These are phyloP conservation scores for Saccharum officinarum DNA, from an alignment of 176 grass and related monocot genomes.

Conservation along the genomic window DNA sequence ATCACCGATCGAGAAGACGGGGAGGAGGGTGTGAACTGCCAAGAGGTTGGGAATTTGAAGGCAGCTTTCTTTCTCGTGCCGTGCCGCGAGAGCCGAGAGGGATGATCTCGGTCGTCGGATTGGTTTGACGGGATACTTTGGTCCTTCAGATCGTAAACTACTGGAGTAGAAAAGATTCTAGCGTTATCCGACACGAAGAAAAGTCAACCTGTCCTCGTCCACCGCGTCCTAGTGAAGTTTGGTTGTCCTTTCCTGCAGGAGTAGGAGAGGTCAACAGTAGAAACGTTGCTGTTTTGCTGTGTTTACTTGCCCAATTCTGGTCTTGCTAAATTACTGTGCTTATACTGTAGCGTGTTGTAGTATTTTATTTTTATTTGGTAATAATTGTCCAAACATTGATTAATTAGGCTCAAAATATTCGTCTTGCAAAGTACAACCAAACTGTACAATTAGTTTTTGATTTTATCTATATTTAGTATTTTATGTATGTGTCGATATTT, in stretches of 20 bases:
- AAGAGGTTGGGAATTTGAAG: neutral
- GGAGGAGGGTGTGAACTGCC: neutral
- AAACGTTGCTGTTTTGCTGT: neutral
- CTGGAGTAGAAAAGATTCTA: neutral
- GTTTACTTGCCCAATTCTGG: too few relatives aligned
- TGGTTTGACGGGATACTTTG: neutral
- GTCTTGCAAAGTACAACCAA: too few relatives aligned
- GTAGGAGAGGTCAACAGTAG: neutral
- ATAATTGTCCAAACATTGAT: too few relatives aligned
- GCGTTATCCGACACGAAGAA: neutral
- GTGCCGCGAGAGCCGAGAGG: neutral
- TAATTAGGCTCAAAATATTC: too few relatives aligned
- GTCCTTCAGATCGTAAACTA: neutral
- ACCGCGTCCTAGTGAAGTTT: neutral
- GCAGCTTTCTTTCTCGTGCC: neutral
- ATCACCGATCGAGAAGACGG: neutral
- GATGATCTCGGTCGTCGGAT: conserved; percentile 7
- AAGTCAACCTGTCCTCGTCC: conserved; percentile 10
- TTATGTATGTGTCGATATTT: too few relatives aligned
- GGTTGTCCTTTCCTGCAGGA: neutral
- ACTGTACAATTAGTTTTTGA: too few relatives aligned
- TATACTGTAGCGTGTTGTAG: too few relatives aligned
- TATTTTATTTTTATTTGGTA: too few relatives aligned
- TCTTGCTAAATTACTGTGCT: too few relatives aligned
- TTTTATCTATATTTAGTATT: too few relatives aligned